Conservation (phyloP, 176 grass and related monocot species). For the Zizania latifolia region DNA sequence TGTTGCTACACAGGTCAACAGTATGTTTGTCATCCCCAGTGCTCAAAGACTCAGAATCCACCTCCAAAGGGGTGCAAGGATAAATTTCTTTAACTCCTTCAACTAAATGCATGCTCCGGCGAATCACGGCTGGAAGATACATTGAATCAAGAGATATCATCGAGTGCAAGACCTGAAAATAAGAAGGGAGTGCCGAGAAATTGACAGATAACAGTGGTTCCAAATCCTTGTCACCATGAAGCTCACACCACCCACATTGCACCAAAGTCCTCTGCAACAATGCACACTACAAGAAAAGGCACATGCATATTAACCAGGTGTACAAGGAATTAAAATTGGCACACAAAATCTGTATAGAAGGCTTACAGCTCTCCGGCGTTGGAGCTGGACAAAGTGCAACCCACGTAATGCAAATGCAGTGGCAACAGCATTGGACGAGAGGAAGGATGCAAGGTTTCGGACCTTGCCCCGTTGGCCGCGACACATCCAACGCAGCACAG, state of each 20-base stretch:
- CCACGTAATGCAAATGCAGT: slow-evolving; percentile 36
- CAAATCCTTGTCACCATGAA: slow-evolving; percentile 32
- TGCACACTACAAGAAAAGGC: slow-evolving; percentile 40
- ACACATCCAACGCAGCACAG: slow-evolving; percentile 45
- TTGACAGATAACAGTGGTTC: slow-evolving; percentile 49
- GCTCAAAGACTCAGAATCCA: slow-evolving; percentile 13
- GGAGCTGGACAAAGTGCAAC: slow-evolving; percentile 62
- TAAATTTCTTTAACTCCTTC: slow-evolving; percentile 6
- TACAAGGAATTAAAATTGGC: not conserved
- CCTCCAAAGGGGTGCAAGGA: slow-evolving; percentile 4
- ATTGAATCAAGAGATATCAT: slow-evolving; percentile 38
- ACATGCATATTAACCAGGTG: slow-evolving; percentile 4
- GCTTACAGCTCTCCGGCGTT: slow-evolving; percentile 37
- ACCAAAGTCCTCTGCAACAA: slow-evolving; percentile 27
- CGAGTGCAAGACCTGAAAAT: slow-evolving; percentile 65
- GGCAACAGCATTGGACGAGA: slow-evolving; percentile 23
- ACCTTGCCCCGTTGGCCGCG: slow-evolving; percentile 18
- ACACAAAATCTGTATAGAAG: slow-evolving; percentile 9
- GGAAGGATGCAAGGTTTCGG: slow-evolving; percentile 44
- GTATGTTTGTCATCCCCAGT: not conserved
- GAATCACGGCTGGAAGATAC: slow-evolving; percentile 47
- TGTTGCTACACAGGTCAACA: not conserved
- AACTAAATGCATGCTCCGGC: not conserved
- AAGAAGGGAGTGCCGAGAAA: slow-evolving; percentile 62
- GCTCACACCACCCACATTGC: slow-evolving; percentile 52